These are phyloP conservation scores for Saitozyma sp. DNA, from an alignment of 768 basidiomycete genomes.

Conservation along the genomic window DNA sequence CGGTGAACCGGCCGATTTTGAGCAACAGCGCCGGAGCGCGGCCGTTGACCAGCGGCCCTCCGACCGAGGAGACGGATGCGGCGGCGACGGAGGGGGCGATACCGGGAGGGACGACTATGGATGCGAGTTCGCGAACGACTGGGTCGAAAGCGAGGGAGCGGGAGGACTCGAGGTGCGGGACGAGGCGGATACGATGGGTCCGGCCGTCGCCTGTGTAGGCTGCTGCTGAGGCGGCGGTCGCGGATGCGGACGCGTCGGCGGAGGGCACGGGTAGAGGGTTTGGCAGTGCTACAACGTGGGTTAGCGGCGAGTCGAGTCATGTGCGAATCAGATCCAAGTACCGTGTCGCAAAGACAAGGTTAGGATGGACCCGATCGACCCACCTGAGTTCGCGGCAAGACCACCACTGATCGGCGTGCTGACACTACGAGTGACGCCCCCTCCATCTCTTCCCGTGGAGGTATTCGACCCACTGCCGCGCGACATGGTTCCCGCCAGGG, in stretches of 20 bases:
- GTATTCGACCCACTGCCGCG: conserved; percentile 4
- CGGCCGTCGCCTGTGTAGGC: conserved; percentile 20
- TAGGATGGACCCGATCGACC: background rate
- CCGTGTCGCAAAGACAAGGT: background rate
- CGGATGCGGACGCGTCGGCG: background rate
- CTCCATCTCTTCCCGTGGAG: conserved; percentile 8
- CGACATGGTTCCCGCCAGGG: conserved; percentile 7
- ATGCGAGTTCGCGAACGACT: conserved; percentile 76
- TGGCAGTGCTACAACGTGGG: no score
- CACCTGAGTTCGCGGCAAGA: background rate
- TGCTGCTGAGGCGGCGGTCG: background rate
- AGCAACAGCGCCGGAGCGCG: conserved; percentile 54
- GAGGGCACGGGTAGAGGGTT: no score
- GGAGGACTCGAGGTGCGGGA: conserved; percentile 88
- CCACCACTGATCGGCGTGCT: conserved; percentile 32
- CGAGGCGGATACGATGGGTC: conserved; percentile 80
- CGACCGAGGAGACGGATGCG: conserved; percentile 16
- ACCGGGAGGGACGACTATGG: conserved; percentile 31
- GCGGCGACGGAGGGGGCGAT: conserved; percentile 25
- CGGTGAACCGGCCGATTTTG: conserved; percentile 92
- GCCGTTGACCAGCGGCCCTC: conserved; percentile 23
- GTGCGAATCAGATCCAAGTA: no score
- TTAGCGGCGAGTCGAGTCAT: no score
- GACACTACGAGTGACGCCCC: conserved; percentile 41
- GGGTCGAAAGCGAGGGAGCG: conserved; percentile 89